phyloP scores from a whole-genome alignment of 108 stramenopile genomes.

The Fragilaria radians region DNA sequence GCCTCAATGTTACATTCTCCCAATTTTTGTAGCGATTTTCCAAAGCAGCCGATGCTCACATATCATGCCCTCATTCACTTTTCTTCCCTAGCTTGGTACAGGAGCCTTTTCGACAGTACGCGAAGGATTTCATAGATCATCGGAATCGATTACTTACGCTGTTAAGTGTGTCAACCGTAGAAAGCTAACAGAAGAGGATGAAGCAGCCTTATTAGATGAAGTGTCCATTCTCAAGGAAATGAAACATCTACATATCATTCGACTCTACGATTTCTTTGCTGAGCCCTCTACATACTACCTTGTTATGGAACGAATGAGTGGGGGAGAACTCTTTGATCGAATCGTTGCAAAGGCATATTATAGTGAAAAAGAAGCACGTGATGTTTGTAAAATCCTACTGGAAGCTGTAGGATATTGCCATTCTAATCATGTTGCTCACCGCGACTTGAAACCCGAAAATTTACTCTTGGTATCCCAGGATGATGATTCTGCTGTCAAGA shows the following conservation, averaged over 20 bases:
- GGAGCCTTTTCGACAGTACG: conserved; percentile 82
- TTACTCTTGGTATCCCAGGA: conserved; percentile 66
- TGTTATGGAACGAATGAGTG: conserved; percentile 85
- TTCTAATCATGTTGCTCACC: conserved; percentile 72
- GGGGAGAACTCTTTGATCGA: conserved; percentile 97
- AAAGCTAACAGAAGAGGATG: conserved; percentile 71
- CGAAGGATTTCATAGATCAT: conserved; percentile 42
- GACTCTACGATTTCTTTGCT: conserved; percentile 86
- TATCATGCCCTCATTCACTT: neutral
- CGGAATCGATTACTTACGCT: conserved; percentile 42
- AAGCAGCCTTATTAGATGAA: conserved; percentile 75
- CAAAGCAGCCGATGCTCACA: neutral
- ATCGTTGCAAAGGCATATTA: conserved; percentile 90
- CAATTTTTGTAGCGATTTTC: neutral
- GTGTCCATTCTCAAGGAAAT: conserved; percentile 72
- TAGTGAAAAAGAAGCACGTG: conserved; percentile 90
- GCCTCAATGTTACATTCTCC: neutral
- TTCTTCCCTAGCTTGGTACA: conserved; percentile 48
- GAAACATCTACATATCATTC: conserved; percentile 79
- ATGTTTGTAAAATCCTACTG: conserved; percentile 65
- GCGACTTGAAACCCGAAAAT: conserved; percentile 95
- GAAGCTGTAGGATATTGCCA: conserved; percentile 84
- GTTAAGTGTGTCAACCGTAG: conserved; percentile 72
- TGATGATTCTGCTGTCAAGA: conserved; percentile 89
- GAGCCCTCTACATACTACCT: conserved; percentile 77